Base-by-base conservation (phyloP, 495 filamentous ascomycete species). In the Entonaema liquescens region DNA sequence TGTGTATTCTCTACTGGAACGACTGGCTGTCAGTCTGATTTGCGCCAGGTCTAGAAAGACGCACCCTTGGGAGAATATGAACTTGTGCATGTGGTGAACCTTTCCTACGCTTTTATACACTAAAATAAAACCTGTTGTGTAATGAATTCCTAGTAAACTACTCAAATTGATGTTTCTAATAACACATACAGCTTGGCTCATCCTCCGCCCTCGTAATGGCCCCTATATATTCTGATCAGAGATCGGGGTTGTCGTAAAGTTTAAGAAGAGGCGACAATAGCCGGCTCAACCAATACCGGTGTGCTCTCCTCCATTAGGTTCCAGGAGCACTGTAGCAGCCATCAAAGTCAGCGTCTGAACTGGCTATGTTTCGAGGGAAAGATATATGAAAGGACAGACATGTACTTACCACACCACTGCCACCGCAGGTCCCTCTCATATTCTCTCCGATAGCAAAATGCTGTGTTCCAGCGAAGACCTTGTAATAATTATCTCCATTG, bases 391-490 rank as follows among this genome's bases (percentile, higher is more conserved):
- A 17, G 11, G n/a, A 28, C 1, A 47, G 29, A 21, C 12, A 17
- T 28, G 28, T 56, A 68, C 56, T 6, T 29, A 72, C 70, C 61
- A 65, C 42, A 54, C 70, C 70, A 25, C 70, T 68, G 3, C 50
- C 70, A 21, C 65, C 70, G 59, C 70, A 73, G 7, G 9, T 28
- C 8, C 70, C 70, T 15, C 6, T 9, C 61, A 73, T 40, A 55
- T 73, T 66, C 0, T 68, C 56, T 1, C 65, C 61, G 15, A 73
- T 52, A 17, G 38, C 42, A 19, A 73, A 73, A 28, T 73, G 70
- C 17, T 65, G 49, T 5, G 65, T 73, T 12, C 56, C 70, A 17
- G n/a, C 13, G 1, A 65, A 11, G 38, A 61, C 60, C 40, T 65
- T 68, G 2, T 31, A 59, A 35, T 61, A 50, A n/a, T 36, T 59